Conservation (phyloP, 129 eudicot genomes). For the Glebionis coronaria region DNA sequence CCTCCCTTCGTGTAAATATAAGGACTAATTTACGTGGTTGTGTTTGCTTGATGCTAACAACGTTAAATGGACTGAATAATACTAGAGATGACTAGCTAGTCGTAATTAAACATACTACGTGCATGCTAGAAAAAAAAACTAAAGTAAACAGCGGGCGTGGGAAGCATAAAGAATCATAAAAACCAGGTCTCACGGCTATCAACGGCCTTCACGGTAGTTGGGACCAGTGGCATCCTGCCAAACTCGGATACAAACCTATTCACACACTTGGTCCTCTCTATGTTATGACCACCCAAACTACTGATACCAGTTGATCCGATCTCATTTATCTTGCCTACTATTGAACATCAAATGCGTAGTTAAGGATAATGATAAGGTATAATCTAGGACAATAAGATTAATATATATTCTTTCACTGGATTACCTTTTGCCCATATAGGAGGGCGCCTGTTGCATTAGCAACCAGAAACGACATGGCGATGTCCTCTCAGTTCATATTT, state of each 20-base stretch:
- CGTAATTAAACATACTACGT: not conserved
- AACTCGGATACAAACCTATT: slow-evolving; percentile 67
- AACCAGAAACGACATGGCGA: slow-evolving; percentile 76
- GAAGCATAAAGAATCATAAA: slow-evolving; percentile 49
- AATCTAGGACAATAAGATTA: not conserved
- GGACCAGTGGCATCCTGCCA: slow-evolving; percentile 74
- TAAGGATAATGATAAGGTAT: not conserved
- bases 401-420: not conserved
- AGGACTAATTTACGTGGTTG: not conserved
- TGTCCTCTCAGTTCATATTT: slow-evolving; percentile 80
- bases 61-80: slow-evolving; percentile 7
- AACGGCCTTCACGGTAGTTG: slow-evolving; percentile 79
- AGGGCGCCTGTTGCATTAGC: slow-evolving; percentile 71
- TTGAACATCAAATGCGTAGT: slow-evolving; percentile 18
- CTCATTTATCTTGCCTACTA: slow-evolving; percentile 72
- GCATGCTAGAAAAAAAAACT: not conserved
- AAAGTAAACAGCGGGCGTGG: not conserved
- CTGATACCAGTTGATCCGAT: slow-evolving; percentile 93
- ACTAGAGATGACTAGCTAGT: slow-evolving; percentile 1
- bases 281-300: slow-evolving; percentile 82
- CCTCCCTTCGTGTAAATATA: not conserved
- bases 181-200: slow-evolving; percentile 84
- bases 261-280: slow-evolving; percentile 69
- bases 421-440: slow-evolving; percentile 69
- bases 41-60: slow-evolving; percentile 4